Evolutionary conservation across 1,139 yeast species (phyloP).

Genomic region (Kluyveromyces sp.): DNA sequence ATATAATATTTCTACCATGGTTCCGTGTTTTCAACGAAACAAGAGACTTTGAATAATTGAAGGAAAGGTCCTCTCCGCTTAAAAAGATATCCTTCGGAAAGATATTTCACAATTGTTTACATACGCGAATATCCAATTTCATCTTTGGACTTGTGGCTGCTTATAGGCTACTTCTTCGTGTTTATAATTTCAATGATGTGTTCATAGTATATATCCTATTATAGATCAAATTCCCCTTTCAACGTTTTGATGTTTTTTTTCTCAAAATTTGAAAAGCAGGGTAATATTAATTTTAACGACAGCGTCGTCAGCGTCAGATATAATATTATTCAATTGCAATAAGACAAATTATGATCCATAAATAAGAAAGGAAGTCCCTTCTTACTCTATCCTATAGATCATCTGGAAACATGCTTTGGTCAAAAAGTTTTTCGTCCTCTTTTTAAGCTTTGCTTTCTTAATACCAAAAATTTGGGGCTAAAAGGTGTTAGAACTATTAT

Average conservation of each 20-base stretch:
- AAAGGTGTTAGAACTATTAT: too few species aligned
- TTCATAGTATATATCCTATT: background rate
- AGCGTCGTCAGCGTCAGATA: background rate
- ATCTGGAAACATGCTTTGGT: too few species aligned
- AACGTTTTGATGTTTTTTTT: slow-evolving; percentile 1
- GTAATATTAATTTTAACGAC: background rate
- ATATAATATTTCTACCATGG: too few species aligned
- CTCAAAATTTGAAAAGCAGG: background rate
- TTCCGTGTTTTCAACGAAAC: background rate
- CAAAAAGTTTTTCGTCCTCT: too few species aligned
- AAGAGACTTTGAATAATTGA: background rate
- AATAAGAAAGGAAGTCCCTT: too few species aligned
- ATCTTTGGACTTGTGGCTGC: slow-evolving; percentile 9
- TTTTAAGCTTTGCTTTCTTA: too few species aligned
- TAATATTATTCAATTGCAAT: background rate
- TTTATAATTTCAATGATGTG: background rate
- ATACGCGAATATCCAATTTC: slow-evolving; percentile 28
- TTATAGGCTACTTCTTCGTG: background rate
- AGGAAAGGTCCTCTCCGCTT: too few species aligned
- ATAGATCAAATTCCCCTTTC: slow-evolving; percentile 5
- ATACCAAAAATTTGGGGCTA: too few species aligned
- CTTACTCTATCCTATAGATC: too few species aligned
- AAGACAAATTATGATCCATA: too few species aligned
- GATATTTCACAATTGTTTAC: slow-evolving; percentile 6
- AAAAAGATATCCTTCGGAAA: background rate